Evolutionary conservation across 306 rosid species (phyloP).

Genomic region (Corylus avellana): DNA sequence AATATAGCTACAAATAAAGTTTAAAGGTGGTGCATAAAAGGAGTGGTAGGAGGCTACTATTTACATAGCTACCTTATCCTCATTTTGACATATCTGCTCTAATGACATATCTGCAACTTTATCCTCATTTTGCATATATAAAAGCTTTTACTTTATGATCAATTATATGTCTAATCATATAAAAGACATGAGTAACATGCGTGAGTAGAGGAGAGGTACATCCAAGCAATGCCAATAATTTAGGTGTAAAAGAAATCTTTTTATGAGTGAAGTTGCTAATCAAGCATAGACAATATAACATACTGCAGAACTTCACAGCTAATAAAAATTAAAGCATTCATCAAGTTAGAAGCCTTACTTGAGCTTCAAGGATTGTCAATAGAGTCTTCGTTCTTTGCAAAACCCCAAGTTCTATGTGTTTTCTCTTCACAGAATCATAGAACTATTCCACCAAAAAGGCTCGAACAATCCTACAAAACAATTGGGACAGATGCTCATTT

Average conservation of each 20-base stretch:
- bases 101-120: too few relatives aligned
- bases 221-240: not conserved
- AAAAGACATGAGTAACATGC: not conserved
- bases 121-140: too few relatives aligned
- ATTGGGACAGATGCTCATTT: not conserved
- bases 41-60: too few relatives aligned
- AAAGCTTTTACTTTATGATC: too few relatives aligned
- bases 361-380: slow-evolving; percentile 67
- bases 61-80: too few relatives aligned
- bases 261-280: not conserved
- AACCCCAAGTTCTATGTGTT: slow-evolving; percentile 58
- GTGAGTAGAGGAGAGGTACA: not conserved
- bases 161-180: not conserved
- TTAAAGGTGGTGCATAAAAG: too few relatives aligned
- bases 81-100: too few relatives aligned
- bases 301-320: slow-evolving; percentile 18
- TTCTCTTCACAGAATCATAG: slow-evolving; percentile 57
- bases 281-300: slow-evolving; percentile 4
- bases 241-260: not conserved
- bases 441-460: slow-evolving; percentile 79
- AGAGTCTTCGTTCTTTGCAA: slow-evolving; percentile 61
- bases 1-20: too few relatives aligned
- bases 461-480: slow-evolving; percentile 52
- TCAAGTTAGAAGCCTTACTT: slow-evolving; percentile 48
- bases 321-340: slow-evolving; percentile 9